Evolutionary conservation across 2,329 filamentous ascomycete genomes (phyloP).

Genomic region (Xylariales sp.): DNA sequence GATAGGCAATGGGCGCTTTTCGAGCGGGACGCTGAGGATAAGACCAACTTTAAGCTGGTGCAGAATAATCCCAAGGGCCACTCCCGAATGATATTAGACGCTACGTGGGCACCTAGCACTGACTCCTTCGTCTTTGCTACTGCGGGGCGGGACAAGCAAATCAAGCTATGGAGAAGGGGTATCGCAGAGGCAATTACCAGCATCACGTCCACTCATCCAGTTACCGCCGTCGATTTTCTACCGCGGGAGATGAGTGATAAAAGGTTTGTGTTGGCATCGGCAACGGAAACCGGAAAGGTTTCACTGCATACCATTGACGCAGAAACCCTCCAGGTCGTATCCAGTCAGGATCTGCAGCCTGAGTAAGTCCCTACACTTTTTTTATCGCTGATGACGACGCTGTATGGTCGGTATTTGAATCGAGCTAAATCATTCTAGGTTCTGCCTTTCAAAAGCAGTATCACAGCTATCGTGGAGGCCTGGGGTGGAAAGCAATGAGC

Average conservation of each 20-base stretch:
- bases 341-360: conserved; percentile 27
- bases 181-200: conserved; percentile 32
- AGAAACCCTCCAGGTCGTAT: conserved; percentile 31
- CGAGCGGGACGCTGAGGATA: conserved; percentile 26
- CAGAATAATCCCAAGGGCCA: conserved; percentile 79
- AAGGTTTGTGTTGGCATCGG: conserved; percentile 46
- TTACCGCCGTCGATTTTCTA: conserved; percentile 69
- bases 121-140: conserved; percentile 66
- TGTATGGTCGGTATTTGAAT: too few species aligned
- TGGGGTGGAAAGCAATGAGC: conserved; percentile 23
- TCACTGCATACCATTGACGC: conserved; percentile 36
- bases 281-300: conserved; percentile 51
- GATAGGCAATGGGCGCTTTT: conserved; percentile 92
- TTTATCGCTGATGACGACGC: too few species aligned
- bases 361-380: conserved; percentile 41
- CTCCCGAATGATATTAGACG: conserved; percentile 86
- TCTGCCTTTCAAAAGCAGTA: conserved; percentile 60
- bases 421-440: conserved; percentile 22
- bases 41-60: conserved; percentile 48
- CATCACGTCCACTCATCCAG: conserved; percentile 52
- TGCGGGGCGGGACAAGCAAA: conserved; percentile 81
- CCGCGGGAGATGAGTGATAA: conserved; percentile 22
- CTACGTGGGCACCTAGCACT: conserved; percentile 67
- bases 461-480: conserved; percentile 69
- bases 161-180: conserved; percentile 62